Evolutionary conservation across 2,329 filamentous ascomycete genomes (phyloP).

Genomic region (Stachybotrys elegans): DNA sequence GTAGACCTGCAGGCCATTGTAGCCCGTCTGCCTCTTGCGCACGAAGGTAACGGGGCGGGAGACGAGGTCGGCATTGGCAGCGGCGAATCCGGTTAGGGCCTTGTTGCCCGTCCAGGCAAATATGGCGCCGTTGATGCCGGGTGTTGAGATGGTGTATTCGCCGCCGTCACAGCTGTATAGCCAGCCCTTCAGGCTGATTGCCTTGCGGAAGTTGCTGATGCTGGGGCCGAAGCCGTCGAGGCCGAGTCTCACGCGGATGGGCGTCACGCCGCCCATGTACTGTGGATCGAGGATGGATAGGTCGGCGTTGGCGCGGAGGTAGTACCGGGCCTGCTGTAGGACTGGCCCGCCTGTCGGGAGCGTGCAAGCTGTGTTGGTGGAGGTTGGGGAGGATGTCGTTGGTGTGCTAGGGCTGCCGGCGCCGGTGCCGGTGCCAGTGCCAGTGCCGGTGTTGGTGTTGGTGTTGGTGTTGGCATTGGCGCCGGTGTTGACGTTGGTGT

Average conservation of each 20-base stretch:
- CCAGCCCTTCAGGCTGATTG: not conserved
- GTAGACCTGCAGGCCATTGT: too few species aligned
- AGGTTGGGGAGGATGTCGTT: not conserved
- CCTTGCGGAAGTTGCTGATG: not conserved
- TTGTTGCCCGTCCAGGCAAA: not conserved
- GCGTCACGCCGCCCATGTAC: not conserved
- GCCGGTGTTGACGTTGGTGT: not conserved
- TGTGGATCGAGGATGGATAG: not conserved
- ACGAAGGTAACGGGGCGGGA: not conserved
- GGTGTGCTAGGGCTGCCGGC: not conserved
- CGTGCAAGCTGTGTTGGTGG: not conserved
- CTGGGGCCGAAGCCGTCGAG: not conserved
- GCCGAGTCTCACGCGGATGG: not conserved
- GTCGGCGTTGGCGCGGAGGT: not conserved
- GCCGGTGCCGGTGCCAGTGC: not conserved
- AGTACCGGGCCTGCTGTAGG: not conserved
- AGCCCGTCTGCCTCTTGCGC: not conserved
- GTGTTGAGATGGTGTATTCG: not conserved
- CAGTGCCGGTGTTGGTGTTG: too few species aligned
- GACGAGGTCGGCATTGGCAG: not conserved
- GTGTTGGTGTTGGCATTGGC: not conserved
- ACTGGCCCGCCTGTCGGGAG: not conserved
- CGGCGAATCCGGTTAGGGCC: not conserved
- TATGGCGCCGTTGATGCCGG: conserved; percentile 1
- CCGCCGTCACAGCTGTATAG: not conserved